Conservation (phyloP, 352 stramenopile species). For the Pythium periplocum region DNA sequence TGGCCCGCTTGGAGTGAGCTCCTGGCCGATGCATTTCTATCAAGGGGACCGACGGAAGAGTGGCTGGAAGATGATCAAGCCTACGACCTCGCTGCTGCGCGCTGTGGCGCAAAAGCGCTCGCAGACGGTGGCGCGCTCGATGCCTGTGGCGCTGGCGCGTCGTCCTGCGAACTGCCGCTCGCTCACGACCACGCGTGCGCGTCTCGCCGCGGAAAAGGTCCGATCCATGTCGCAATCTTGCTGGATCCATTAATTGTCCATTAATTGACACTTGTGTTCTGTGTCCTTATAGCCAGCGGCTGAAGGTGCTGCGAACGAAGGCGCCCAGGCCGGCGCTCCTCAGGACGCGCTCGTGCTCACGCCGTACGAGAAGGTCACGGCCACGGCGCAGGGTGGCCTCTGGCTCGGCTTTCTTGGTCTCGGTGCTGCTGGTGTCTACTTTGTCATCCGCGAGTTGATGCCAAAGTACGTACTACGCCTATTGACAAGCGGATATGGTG, state of each 20-base stretch:
- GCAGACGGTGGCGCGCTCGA: no score
- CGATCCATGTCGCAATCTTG: neutral
- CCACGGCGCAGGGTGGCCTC: conserved; percentile 81
- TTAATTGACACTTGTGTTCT: no score
- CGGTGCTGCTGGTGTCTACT: conserved; percentile 86
- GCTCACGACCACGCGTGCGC: conserved; percentile 42
- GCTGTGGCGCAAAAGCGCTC: no score
- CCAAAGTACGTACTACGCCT: conserved; percentile 58
- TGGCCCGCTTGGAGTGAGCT: no score
- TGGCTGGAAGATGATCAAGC: no score
- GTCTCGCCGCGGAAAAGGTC: conserved; percentile 58
- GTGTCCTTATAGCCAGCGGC: conserved; percentile 17
- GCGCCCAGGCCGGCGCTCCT: conserved; percentile 27
- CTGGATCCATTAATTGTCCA: neutral
- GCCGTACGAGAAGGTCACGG: conserved; percentile 93
- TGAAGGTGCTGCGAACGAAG: conserved; percentile 24
- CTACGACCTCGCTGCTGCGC: no score
- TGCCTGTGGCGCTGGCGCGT: neutral
- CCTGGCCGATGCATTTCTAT: no score
- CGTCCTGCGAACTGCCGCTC: conserved; percentile 15
- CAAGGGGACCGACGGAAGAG: no score
- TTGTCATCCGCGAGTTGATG: conserved; percentile 89
- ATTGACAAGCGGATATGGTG: neutral
- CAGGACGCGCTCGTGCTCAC: conserved; percentile 86
- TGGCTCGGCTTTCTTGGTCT: conserved; percentile 86